Percentiles rank a stretch among this genome's conserved stretches.
phyloP scores from a whole-genome alignment of 352 stramenopile species.

The Phytophthora sojae region DNA sequence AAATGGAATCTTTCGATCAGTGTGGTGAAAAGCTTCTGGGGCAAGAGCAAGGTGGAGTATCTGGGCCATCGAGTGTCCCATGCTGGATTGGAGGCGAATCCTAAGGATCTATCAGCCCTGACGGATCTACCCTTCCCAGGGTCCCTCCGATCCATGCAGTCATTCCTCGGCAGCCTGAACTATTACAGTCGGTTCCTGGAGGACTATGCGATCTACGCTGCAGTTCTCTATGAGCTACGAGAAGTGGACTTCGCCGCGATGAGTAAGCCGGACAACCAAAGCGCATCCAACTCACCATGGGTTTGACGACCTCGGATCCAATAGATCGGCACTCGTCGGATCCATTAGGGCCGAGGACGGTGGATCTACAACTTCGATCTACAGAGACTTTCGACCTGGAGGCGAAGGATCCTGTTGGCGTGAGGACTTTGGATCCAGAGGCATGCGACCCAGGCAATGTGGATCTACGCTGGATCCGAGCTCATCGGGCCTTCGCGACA shows the following conservation, averaged over 20 bases:
- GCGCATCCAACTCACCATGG: neutral
- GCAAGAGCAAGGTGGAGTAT: slow-evolving; percentile 24
- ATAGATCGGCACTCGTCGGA: neutral
- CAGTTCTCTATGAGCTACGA: slow-evolving; percentile 3
- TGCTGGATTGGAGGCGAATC: slow-evolving; percentile 13
- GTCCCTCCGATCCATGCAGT: slow-evolving; percentile 13
- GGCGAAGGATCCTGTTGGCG: too few relatives aligned
- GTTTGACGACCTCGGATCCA: neutral
- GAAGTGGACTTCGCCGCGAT: slow-evolving; percentile 17
- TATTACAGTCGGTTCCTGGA: slow-evolving; percentile 29
- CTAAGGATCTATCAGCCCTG: slow-evolving; percentile 12
- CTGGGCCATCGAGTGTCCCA: slow-evolving; percentile 8
- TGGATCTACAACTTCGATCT: too few relatives aligned
- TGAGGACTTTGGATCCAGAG: neutral
- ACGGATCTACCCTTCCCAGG: slow-evolving; percentile 16
- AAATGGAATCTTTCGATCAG: slow-evolving; percentile 27
- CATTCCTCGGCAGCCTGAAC: slow-evolving; percentile 25
- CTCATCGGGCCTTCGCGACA: neutral
- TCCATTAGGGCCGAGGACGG: too few relatives aligned
- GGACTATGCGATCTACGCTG: slow-evolving; percentile 16
- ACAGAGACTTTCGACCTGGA: too few relatives aligned
- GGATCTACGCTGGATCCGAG: neutral
- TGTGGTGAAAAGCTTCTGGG: slow-evolving; percentile 34
- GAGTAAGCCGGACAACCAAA: neutral
- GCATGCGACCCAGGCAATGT: too few relatives aligned